Evolutionary conservation across 139 green algal genomes (phyloP), one percentile per base, ranked within the genome.

Genomic region (Ettlia oleoabundans): DNA sequence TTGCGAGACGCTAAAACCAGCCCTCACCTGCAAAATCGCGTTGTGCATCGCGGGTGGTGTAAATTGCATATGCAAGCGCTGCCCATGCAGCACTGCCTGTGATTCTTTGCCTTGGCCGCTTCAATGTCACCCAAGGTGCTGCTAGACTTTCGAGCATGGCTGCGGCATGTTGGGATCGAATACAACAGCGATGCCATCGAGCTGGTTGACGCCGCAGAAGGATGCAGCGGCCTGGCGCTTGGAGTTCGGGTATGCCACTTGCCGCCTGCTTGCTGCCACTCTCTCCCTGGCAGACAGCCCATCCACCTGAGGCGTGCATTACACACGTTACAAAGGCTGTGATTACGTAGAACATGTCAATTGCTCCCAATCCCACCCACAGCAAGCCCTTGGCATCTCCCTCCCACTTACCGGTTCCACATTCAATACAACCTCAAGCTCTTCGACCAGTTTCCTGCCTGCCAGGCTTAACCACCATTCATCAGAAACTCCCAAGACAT

Each of bases 221-320:
- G 78, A 30, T 82, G 65, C 71, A 71, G 51, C 42, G 74, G 84
- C 41, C 70, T 79, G 28, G 67, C 80, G 32, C 62, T 86, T 8
- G 55, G 64, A 13, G 82, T 89, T 9, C 33, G 43, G 73, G 73
- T 80, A 35, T 3, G 73, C 32, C 28, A 33, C 64, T 32, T 3
- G 22, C n/a, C n/a, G n/a, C n/a, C n/a, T n/a, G n/a, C n/a, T n/a
- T 38, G 28, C 19, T 67, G 61, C n/a, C n/a, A 3, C 26, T 32
- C 22, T n/a, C 9, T 32, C 37, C 61, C 63, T 40, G n/a, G n/a
- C n/a, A n/a, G n/a, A n/a, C n/a, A n/a, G n/a, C n/a, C n/a, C n/a
- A n/a, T n/a, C n/a, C n/a, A n/a, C n/a, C n/a, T n/a, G n/a, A n/a
- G n/a, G n/a, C n/a, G n/a, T n/a, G n/a, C n/a, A n/a, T n/a, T n/a